Conservation (phyloP, 2,329 filamentous ascomycete species). For the Phialocephala subalpina region DNA sequence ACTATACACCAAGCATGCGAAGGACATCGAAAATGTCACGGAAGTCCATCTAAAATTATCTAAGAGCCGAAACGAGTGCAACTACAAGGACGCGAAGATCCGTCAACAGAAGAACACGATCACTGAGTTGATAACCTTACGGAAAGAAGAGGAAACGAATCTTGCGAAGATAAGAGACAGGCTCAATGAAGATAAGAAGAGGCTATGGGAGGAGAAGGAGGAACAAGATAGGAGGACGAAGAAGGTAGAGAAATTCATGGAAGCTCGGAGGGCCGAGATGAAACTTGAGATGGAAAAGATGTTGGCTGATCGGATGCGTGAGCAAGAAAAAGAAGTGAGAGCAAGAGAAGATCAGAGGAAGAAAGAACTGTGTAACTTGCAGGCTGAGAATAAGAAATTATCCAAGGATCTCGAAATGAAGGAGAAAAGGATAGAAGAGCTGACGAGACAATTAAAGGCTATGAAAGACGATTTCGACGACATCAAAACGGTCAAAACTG, state of each 20-base stretch:
- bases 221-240: constrained; percentile 21
- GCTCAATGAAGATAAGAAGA: constrained; percentile 21
- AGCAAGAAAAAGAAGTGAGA: background rate
- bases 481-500: constrained; percentile 18
- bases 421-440: constrained; percentile 12
- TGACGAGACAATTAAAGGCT: constrained; percentile 12
- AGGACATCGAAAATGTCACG: constrained; percentile 6
- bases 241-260: constrained; percentile 7
- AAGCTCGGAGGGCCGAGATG: background rate
- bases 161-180: constrained; percentile 10
- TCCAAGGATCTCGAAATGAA: constrained; percentile 1
- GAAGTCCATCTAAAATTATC: background rate
- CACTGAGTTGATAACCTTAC: constrained; percentile 17
- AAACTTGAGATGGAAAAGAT: background rate
- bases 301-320: background rate
- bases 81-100: constrained; percentile 22
- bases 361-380: background rate
- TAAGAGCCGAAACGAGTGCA: constrained; percentile 16
- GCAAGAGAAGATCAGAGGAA: background rate
- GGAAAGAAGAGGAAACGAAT: constrained; percentile 15
- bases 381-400: background rate
- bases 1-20: background rate
- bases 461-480: constrained; percentile 14
- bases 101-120: constrained; percentile 22
- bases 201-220: constrained; percentile 23